phyloP scores from a whole-genome alignment of 2,329 filamentous ascomycete species.

The Fusarium sarcochroum region DNA sequence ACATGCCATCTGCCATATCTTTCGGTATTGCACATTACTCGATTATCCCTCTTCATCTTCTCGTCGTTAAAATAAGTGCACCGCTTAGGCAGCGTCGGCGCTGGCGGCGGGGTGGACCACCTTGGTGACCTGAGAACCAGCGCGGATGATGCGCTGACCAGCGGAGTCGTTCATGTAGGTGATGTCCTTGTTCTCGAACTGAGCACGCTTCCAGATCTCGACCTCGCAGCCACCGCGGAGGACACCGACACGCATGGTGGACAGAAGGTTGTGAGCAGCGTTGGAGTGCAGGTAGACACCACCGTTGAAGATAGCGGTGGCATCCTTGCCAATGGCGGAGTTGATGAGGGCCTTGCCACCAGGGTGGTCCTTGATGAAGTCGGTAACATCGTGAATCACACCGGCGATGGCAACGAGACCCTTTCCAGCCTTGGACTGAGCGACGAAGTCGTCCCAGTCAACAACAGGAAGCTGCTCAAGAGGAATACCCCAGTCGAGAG shows the following conservation, averaged over 20 bases:
- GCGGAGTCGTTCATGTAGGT: constrained; percentile 84
- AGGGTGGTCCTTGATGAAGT: constrained; percentile 92
- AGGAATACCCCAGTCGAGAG: constrained; percentile 88
- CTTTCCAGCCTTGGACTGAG: constrained; percentile 81
- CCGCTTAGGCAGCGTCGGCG: constrained; percentile 81
- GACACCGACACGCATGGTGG: constrained; percentile 89
- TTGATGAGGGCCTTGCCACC: constrained; percentile 90
- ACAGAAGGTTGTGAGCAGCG: constrained; percentile 89
- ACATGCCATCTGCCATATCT: constrained; percentile 22
- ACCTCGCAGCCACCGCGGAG: constrained; percentile 90
- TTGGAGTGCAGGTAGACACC: constrained; percentile 93
- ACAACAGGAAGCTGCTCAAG: constrained; percentile 88
- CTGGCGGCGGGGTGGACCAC: constrained; percentile 83
- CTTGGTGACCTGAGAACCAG: constrained; percentile 88
- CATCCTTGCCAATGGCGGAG: constrained; percentile 87
- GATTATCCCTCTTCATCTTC: constrained; percentile 39
- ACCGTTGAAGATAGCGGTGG: constrained; percentile 92
- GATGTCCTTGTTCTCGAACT: constrained; percentile 87
- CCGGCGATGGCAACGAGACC: constrained; percentile 83
- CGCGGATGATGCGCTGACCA: constrained; percentile 86
- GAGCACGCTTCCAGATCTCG: constrained; percentile 92
- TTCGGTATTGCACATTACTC: constrained; percentile 31
- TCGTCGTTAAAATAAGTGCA: constrained; percentile 25
- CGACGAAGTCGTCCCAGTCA: constrained; percentile 88
- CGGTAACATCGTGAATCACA: constrained; percentile 86